Conservation (phyloP, 306 rosid genomes). For the Begonia loranthoides region DNA sequence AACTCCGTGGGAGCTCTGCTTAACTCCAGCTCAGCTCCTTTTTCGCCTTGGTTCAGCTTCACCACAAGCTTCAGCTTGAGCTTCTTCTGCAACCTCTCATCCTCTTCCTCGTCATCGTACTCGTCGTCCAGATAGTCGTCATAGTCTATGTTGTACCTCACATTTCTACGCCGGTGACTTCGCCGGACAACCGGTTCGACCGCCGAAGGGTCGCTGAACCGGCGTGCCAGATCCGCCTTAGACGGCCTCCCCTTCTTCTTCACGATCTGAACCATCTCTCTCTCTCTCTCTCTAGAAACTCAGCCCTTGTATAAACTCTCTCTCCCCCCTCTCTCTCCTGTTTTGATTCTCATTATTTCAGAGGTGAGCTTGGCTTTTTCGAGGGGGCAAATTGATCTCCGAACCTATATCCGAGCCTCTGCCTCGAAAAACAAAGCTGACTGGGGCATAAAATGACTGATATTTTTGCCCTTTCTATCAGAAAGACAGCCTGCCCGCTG, state of each 20-base stretch:
- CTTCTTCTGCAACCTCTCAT: constrained; percentile 44
- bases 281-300: constrained; percentile 1
- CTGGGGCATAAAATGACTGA: constrained; percentile 1
- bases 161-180: constrained; percentile 84
- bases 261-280: constrained; percentile 96
- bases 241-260: constrained; percentile 98
- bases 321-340: constrained; percentile 16
- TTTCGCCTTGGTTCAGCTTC: constrained; percentile 49
- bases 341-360: constrained; percentile 49
- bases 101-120: constrained; percentile 62
- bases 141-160: constrained; percentile 72
- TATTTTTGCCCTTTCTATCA: not conserved
- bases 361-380: constrained; percentile 27
- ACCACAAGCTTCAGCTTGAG: constrained; percentile 81
- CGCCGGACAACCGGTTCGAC: constrained; percentile 46
- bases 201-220: constrained; percentile 34
- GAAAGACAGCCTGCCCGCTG: constrained; percentile 40
- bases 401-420: constrained; percentile 13
- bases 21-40: constrained; percentile 7
- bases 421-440: constrained; percentile 13
- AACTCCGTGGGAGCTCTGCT: constrained; percentile 13
- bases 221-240: constrained; percentile 92
- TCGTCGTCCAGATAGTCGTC: constrained; percentile 74
- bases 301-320: constrained; percentile 11
- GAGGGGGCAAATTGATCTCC: constrained; percentile 23